Conservation (phyloP, 2,329 filamentous ascomycete genomes). For the Lithohypha guttulata region DNA sequence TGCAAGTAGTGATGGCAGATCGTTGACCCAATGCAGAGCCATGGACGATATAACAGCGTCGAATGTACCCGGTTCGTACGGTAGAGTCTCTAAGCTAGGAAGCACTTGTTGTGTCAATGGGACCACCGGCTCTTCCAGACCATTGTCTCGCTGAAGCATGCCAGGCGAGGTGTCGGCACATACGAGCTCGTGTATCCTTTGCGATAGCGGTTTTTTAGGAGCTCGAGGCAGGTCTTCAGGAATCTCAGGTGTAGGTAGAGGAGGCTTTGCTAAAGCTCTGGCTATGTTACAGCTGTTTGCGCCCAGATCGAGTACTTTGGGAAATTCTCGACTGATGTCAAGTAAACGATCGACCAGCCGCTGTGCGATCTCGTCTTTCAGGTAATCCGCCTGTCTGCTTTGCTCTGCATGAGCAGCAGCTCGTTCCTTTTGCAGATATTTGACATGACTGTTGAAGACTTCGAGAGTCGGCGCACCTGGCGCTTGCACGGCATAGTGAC, state of each 20-base stretch:
- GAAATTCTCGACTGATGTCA: constrained; percentile 84
- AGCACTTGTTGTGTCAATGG: constrained; percentile 64
- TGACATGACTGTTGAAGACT: constrained; percentile 80
- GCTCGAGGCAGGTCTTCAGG: constrained; percentile 12
- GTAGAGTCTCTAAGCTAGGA: constrained; percentile 54
- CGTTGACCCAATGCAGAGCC: constrained; percentile 94
- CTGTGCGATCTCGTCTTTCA: constrained; percentile 82
- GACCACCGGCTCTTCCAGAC: constrained; percentile 50
- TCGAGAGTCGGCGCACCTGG: constrained; percentile 69
- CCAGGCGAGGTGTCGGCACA: constrained; percentile 71
- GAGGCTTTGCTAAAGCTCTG: constrained; percentile 58
- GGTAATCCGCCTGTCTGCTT: constrained; percentile 76
- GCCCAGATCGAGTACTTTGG: constrained; percentile 77
- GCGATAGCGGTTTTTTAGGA: constrained; percentile 53
- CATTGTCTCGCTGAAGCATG: constrained; percentile 68
- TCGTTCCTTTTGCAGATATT: constrained; percentile 86
- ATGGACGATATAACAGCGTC: constrained; percentile 84
- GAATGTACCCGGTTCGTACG: constrained; percentile 66
- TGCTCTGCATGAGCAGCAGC: constrained; percentile 58
- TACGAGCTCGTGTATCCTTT: constrained; percentile 61
- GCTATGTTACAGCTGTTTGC: constrained; percentile 95
- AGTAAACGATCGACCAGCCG: constrained; percentile 77
- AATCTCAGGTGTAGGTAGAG: constrained; percentile 42
- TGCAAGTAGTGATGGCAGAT: constrained; percentile 71
- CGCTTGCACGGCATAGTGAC: constrained; percentile 64